Evolutionary conservation across 208 protist genomes (phyloP), one percentile per base, ranked within the genome.

Genomic region (Naegleria lovaniensis): DNA sequence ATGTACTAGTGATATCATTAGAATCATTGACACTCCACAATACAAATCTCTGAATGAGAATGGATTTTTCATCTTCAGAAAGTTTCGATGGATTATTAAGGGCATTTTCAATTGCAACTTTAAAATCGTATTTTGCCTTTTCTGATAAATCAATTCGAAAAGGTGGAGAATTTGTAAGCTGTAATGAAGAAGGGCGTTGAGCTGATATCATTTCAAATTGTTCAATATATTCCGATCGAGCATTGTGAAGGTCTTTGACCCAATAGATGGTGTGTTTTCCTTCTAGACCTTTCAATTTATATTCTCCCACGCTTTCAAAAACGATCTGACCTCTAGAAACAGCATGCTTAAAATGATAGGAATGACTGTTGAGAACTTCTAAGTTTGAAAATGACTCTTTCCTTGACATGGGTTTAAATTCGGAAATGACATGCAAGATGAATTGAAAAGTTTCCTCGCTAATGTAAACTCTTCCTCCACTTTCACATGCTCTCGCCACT

Each of bases 401-500:
- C 36, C 36, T 36, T 33, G 16, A 79, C 5, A 36, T 79, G 16
- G 0, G 9, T 36, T 36, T 36, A 67, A 29, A 15, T 67, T 29
- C 55, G 4, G 19, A 15, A 15, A 67, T 67, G 11, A 29, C 19
- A 67, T 67, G 55, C 55, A 29, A 22, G 11, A 67, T 15, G 55
- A 22, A 29, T 15, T 67, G 19, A 29, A 29, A 29, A 22, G 22
- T 36, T 36, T 79, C n/a, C 7, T 25, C 19, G 9, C 29, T 36
- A 36, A 79, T 36, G 9, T 29, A 79, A 85, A 90, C 58, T 83
- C 40, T 39, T 38, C 87, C 87, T 84, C 87, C 87, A 13, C 15
- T n/a, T 83, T 90, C 87, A 48, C 43, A 48, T 48, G 43, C 43
- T 48, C 43, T 48, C 43, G 43, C 43, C 7, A 59, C 36, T 43